Evolutionary conservation across 192 early-diverging fungal genomes (phyloP), one percentile per base, ranked within the genome.

Genomic region (Coemansia sp.): DNA sequence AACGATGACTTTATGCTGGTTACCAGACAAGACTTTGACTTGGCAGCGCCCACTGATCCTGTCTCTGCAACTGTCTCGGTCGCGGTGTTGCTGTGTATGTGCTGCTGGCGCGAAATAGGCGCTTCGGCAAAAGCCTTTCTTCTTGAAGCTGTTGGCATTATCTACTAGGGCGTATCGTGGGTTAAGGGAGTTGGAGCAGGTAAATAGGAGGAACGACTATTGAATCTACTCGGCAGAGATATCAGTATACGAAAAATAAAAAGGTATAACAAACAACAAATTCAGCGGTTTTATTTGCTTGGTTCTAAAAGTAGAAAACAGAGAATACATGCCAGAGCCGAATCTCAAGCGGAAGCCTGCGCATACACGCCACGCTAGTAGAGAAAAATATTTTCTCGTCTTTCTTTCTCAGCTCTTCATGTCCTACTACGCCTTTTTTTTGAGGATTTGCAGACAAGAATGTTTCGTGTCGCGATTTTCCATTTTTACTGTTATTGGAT

Each of bases 121-220:
- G 64, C 71, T 40, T 82, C 79, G 10, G 74, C 63, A n/a, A 82
- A 74, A 0, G 68, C 70, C 54, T 69, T 34, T 45, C 74, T 61
- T 42, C 56, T 66, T 17, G 22, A 8, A 14, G 79, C 20, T 7
- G 74, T 71, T 52, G 79, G 79, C 79, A 82, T 81, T 30, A 48
- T 68, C 11, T 56, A 33, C 3, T 2, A 30, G 16, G 49, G 14
- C 3, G 3, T 51, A 16, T 51, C 17, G 30, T 8, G 20, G 30
- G 29, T 30, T 29, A 11, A 32, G 14, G 55, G 14, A 16, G 14
- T 56, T 25, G 22, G 22, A 25, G 22, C 22, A 25, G 22, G 22
- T 25, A 25, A 25, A 25, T 25, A 25, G 22, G 22, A 25, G 22
- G 22, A 25, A 25, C 22, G 22, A 25, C 22, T 25, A 25, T 25